Conservation (phyloP, 2,329 filamentous ascomycete species). For the Fulvia fulva region DNA sequence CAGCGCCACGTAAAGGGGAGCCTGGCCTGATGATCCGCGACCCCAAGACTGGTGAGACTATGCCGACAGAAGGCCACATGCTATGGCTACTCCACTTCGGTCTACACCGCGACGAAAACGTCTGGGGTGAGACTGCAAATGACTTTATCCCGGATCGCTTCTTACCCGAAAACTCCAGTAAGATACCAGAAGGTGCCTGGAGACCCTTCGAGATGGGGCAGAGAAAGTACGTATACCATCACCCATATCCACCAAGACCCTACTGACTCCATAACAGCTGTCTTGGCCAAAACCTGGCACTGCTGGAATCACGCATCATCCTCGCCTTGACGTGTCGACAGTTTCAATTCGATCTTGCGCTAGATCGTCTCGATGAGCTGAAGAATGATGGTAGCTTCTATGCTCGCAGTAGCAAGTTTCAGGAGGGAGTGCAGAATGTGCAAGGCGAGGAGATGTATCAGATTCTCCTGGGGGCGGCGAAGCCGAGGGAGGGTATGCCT, state of each 20-base stretch:
- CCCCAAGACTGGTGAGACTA: conserved; percentile 38
- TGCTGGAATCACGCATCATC: conserved; percentile 48
- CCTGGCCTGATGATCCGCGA: conserved; percentile 37
- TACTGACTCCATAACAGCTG: conserved; percentile 32
- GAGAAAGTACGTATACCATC: conserved; percentile 32
- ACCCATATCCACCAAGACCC: background rate
- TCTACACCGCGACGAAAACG: conserved; percentile 32
- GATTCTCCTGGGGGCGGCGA: conserved; percentile 26
- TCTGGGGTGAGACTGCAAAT: conserved; percentile 39
- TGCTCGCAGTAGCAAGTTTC: conserved; percentile 20
- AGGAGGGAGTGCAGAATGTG: conserved; percentile 23
- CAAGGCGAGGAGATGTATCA: conserved; percentile 30
- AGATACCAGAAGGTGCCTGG: conserved; percentile 45
- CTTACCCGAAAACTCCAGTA: conserved; percentile 24
- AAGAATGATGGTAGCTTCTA: conserved; percentile 33
- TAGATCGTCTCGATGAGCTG: conserved; percentile 29
- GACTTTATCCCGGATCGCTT: conserved; percentile 51
- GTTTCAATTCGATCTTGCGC: conserved; percentile 45
- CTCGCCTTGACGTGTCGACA: conserved; percentile 47
- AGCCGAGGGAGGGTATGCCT: conserved; percentile 33
- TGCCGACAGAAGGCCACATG: conserved; percentile 42
- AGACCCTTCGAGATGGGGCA: conserved; percentile 53
- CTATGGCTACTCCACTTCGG: conserved; percentile 39
- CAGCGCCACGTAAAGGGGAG: conserved; percentile 37
- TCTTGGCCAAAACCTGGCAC: conserved; percentile 52